Percentiles rank a stretch among this genome's conserved stretches.
phyloP scores from a whole-genome alignment of 2,329 filamentous ascomycete species.

The Fusarium musae region DNA sequence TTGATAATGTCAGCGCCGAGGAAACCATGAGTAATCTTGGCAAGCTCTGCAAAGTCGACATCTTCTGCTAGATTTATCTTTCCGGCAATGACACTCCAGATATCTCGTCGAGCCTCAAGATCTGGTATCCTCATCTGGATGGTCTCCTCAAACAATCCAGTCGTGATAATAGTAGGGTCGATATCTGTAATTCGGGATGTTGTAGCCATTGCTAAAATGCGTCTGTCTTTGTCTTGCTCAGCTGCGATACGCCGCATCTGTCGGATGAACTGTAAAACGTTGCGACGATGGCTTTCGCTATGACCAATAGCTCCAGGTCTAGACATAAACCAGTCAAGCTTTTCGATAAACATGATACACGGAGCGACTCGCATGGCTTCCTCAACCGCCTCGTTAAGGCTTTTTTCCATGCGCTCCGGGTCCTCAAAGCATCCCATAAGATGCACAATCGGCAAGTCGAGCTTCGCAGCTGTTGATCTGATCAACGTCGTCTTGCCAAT shows the following conservation, averaged over 20 bases:
- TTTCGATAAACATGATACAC: conserved; percentile 90
- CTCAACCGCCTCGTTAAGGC: conserved; percentile 63
- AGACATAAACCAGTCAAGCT: conserved; percentile 86
- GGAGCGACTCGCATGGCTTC: conserved; percentile 88
- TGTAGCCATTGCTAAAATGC: conserved; percentile 89
- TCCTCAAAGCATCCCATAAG: conserved; percentile 51
- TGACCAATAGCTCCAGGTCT: conserved; percentile 81
- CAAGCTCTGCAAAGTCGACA: conserved; percentile 78
- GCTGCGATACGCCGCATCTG: conserved; percentile 86
- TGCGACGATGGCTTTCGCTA: conserved; percentile 89
- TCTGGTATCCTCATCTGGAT: conserved; percentile 91
- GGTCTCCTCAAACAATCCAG: conserved; percentile 82
- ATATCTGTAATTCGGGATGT: conserved; percentile 90
- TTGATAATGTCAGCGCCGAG: conserved; percentile 89
- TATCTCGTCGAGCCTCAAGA: conserved; percentile 78
- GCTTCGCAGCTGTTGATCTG: conserved; percentile 75
- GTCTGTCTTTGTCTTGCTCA: conserved; percentile 75
- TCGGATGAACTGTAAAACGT: conserved; percentile 82
- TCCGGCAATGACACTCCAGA: conserved; percentile 78
- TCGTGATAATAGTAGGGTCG: conserved; percentile 79
- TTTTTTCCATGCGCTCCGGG: conserved; percentile 54
- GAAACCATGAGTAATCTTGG: conserved; percentile 89
- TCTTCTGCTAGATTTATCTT: conserved; percentile 72
- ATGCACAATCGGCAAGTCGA: conserved; percentile 79
- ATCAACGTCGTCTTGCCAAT: conserved; percentile 85